Percentiles rank a stretch among this genome's conserved stretches.
These are phyloP conservation scores for Pleurotus ostreatus DNA, from an alignment of 768 basidiomycete genomes.

Conservation along the genomic window DNA sequence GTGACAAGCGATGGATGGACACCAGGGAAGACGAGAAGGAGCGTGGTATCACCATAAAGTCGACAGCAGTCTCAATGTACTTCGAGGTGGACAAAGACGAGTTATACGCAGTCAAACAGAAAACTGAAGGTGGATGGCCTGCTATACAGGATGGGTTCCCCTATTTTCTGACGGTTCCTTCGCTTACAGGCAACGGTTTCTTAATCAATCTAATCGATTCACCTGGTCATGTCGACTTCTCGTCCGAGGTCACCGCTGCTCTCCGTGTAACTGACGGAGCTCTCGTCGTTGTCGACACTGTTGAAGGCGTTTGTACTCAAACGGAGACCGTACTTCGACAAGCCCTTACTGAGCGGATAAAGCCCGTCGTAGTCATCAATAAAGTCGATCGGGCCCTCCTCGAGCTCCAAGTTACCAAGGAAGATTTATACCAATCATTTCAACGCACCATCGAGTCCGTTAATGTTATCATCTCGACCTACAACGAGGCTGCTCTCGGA, in stretches of 20 bases:
- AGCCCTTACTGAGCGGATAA: conserved; percentile 96
- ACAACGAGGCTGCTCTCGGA: conserved; percentile 89
- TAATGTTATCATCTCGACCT: conserved; percentile 98
- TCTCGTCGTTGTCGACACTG: conserved; percentile 98
- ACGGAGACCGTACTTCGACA: conserved; percentile 99
- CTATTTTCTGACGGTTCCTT: neutral
- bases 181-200: conserved; percentile 76
- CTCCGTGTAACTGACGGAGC: conserved; percentile 99
- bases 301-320: conserved; percentile 99
- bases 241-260: conserved; percentile 98
- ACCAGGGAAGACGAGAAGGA: conserved; percentile 98
- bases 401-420: conserved; percentile 96
- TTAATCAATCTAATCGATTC: conserved; percentile 99
- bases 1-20: conserved; percentile 95
- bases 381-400: conserved; percentile 99
- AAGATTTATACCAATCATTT: conserved; percentile 97
- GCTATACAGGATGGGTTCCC: neutral
- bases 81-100: conserved; percentile 95
- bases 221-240: conserved; percentile 99
- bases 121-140: conserved; percentile 71
- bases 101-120: conserved; percentile 81
- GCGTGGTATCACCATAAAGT: conserved; percentile 99
- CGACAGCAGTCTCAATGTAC: conserved; percentile 99
- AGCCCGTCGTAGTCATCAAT: conserved; percentile 99
- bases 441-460: conserved; percentile 95